Evolutionary conservation across 2,329 filamentous ascomycete genomes (phyloP).

Genomic region (Onygenales sp.): DNA sequence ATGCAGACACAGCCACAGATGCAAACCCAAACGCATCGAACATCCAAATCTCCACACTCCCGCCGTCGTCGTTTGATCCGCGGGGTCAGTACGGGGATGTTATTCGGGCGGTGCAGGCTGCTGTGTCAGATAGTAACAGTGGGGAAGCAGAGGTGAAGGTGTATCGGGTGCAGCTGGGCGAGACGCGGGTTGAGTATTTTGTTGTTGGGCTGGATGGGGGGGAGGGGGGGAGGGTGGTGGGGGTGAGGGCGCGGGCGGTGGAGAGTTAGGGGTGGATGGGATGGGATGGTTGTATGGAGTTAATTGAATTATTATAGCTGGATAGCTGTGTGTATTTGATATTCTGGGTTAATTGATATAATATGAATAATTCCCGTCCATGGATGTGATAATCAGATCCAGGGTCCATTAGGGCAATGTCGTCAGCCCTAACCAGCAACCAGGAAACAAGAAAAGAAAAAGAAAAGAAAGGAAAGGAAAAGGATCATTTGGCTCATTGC

Average conservation of each 20-base stretch:
- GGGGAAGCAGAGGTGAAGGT: constrained; percentile 53
- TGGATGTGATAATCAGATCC: too few species aligned
- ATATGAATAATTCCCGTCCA: too few species aligned
- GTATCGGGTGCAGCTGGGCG: constrained; percentile 57
- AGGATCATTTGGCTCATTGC: too few species aligned
- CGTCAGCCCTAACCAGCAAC: too few species aligned
- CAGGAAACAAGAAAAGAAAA: too few species aligned
- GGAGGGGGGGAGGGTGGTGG: constrained; percentile 56
- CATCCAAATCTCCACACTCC: constrained; percentile 55
- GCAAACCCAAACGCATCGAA: constrained; percentile 17
- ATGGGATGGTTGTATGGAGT: background rate
- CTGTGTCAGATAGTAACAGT: constrained; percentile 20
- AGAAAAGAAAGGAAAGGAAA: too few species aligned
- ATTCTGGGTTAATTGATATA: too few species aligned
- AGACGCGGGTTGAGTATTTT: constrained; percentile 67
- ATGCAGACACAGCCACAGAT: background rate
- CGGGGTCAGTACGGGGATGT: constrained; percentile 53
- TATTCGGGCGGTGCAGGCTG: constrained; percentile 45
- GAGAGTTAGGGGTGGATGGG: constrained; percentile 46
- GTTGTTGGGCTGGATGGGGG: constrained; percentile 53
- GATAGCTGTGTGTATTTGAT: too few species aligned
- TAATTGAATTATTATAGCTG: too few species aligned
- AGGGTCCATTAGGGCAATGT: too few species aligned
- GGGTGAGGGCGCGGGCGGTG: constrained; percentile 66
- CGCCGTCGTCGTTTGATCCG: constrained; percentile 63